Base-by-base conservation (phyloP, 1,284 basidiomycete genomes). In the Leccinum laetum region DNA sequence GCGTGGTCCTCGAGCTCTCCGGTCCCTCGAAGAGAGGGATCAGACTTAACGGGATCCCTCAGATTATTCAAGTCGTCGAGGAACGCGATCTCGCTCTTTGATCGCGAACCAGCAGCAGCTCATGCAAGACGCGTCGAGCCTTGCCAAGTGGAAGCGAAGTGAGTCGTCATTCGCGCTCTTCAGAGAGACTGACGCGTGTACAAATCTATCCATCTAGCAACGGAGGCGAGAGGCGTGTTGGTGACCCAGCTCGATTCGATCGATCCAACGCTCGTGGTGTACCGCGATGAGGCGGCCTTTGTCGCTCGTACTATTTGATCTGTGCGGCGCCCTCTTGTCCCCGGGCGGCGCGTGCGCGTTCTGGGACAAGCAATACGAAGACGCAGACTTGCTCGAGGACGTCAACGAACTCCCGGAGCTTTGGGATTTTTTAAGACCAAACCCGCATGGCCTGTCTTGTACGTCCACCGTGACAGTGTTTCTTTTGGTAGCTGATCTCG, bases 221-320 rank as follows among this genome's bases (percentile, higher is more conserved):
- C 91, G 53, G 97, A 99, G 72, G 86, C 88, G 32, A 85, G 90
- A 49, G 96, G 96, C 1, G 96, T 98, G 0, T 92, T 94, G 2
- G 91, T 99, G 52, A 96, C 96, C 5, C 96, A 99, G 75, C 88
- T 99, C 14, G 94, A 99, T 77, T 98, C 95, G 0, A 99, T 99
- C 67, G 98, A 99, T 78, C 96, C 95, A 29, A 99, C 97, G 0
- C 81, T 99, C 41, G 94, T 98, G 4, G 96, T 99, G 3, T 99
- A 96, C 77, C 89, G 95, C 11, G 97, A 96, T 0, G 96, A 99
- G 78, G 96, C 97, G 1, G 97, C 96, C 0, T 99, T 99, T 77
- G 96, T 99, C 39, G 98, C 90, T 99, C 2, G 90, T 93, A 14
- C 83, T 99, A 1, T 99, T 97, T 96, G 98, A 99, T 76, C 81